Base-by-base conservation (phyloP, 2,329 filamentous ascomycete species). In the Diaporthe vaccinii region DNA sequence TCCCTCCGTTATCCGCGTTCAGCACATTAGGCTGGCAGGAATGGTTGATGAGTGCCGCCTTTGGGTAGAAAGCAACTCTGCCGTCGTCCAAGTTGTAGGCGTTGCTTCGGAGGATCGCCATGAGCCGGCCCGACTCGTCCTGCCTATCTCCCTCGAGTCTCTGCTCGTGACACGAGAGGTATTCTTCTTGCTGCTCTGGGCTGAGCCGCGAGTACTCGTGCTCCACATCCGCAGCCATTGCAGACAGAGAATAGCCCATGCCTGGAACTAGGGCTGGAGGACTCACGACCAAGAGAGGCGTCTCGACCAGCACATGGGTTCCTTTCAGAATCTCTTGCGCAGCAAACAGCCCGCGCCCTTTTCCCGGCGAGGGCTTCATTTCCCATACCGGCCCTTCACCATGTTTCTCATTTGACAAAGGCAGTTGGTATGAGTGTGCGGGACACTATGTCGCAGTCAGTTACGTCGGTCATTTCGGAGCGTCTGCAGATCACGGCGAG, bases 301-400 rank as follows among this genome's bases (percentile, higher is more conserved):
- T 44, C 61, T 86, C 85, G 31, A 79, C 80, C 22, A 86, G 79
- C 72, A 87, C 84, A 17, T 83, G 82, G 1, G 83, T 84, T 6
- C 85, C 85, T 22, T 79, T 79, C 36, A 78, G 59, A 71, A 87
- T 82, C 22, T 74, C 8, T 25, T 76, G 75, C 9, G 79, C 75
- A 3, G 85, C 85, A 73, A 86, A 81, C 73, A 84, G 82, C 44
- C 85, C 85, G 44, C 84, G 82, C 15, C 85, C 85, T 78, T 85
- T 86, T n/a, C 80, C 79, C 0, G 82, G 78, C 7, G 83, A 78
- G 6, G 77, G 76, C 34, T 78, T 79, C 69, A 85, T 75, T 31
- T 82, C 80, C 31, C 73, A 91, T 84, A 41, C 17, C n/a, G 22
- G n/a, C 1, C 15, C 14, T 36, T 22, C 34, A 14, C 34, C 10